A percentile compares a stretch with the other conserved stretches of the same genome.
Evolutionary conservation across 1,284 basidiomycete species (phyloP).

Genomic region (Ustilago bromivora): DNA sequence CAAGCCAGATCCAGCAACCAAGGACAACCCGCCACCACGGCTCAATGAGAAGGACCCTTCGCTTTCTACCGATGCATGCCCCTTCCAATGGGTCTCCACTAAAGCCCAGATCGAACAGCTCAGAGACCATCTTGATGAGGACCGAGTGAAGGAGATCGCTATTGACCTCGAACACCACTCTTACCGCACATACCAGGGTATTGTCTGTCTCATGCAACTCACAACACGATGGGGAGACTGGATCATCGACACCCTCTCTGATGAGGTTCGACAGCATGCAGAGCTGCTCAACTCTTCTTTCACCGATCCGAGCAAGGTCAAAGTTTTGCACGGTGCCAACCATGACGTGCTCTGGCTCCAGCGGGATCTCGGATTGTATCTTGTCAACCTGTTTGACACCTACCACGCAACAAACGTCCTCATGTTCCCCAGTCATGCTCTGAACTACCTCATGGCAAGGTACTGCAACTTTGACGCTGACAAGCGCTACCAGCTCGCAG

Average conservation of each 20-base stretch:
- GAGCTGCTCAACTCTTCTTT: constrained; percentile 78
- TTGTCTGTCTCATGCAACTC: constrained; percentile 87
- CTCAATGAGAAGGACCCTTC: constrained; percentile 53
- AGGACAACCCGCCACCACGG: constrained; percentile 50
- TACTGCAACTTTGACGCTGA: constrained; percentile 93
- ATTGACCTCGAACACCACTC: constrained; percentile 94
- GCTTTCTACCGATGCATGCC: constrained; percentile 77
- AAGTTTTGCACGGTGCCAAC: constrained; percentile 88
- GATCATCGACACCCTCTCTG: constrained; percentile 82
- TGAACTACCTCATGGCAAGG: constrained; percentile 86
- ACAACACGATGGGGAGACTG: constrained; percentile 87
- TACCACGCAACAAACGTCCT: constrained; percentile 88
- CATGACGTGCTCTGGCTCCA: constrained; percentile 96
- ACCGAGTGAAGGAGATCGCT: constrained; percentile 80
- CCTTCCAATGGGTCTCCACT: constrained; percentile 81
- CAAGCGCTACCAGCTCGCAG: constrained; percentile 94
- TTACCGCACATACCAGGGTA: constrained; percentile 84
- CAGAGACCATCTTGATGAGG: constrained; percentile 73
- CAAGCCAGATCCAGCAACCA: constrained; percentile 29
- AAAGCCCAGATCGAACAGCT: constrained; percentile 75
- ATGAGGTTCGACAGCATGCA: constrained; percentile 79
- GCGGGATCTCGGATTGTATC: constrained; percentile 91
- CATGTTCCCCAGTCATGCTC: constrained; percentile 80
- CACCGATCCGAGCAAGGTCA: constrained; percentile 84
- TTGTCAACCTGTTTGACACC: constrained; percentile 96